Base-by-base conservation (phyloP, 2,329 filamentous ascomycete species). In the Arthrinium phaeospermum region DNA sequence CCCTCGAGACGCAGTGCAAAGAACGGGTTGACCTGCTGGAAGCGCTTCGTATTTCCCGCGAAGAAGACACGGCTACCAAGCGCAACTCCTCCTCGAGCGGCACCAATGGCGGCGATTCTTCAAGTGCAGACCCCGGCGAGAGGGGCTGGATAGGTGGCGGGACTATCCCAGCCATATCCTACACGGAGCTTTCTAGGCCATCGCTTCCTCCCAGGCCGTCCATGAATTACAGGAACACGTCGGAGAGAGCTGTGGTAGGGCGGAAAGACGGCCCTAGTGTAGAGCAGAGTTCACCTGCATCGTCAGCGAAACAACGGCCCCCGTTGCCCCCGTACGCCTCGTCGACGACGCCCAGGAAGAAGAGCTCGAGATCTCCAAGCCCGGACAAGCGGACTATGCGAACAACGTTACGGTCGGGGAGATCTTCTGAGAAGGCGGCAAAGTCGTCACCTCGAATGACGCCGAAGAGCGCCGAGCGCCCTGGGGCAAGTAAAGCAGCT, bases 1-100 rank as follows among this genome's bases (percentile, higher is more conserved):
- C 95, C 78, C 89, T 98, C 79, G 95, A 98, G 80, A 81, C 95
- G 74, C 96, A 98, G 83, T 98, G 95, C 82, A 96, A 96, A 81
- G 96, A 98, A 83, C 90, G 95, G 68, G 94, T 98, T 69, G 94
- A 98, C 80, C 86, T 98, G 46, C 87, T 98, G 8, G 93, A 96
- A 79, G 93, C 95, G 8, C 85, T 98, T 72, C 90, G 91, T 73
- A 86, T 93, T 75, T 91, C 90, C n/a, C 85, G 90, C 72, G 81
- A 86, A 73, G 87, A 86, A 24, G 81, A 83, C 53, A 8, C 30
- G 16, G 73, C 79, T 1, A 70, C 74, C 27, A 74, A 78, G 14
- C 80, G 82, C 74, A 79, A 78, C 16, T 49, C 47, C 46, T 70
- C 68, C 24, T 44, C 68, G 68, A 70, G 37, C 30, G 34, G n/a